Evolutionary conservation across 148 eudicot genomes (phyloP).

Genomic region (Rhododendron henanense): DNA sequence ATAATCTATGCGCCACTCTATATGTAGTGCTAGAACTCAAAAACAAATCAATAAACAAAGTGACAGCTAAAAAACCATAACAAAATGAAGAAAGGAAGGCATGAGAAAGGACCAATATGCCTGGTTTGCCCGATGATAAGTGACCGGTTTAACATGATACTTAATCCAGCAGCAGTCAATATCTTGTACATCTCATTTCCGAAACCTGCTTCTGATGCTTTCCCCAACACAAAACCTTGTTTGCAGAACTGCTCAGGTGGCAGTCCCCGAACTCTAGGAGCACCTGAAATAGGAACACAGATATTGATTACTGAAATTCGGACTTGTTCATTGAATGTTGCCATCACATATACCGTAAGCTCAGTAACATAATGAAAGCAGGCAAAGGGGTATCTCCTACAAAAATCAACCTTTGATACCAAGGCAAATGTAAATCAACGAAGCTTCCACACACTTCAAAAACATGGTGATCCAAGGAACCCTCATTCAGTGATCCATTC

Average conservation of each 20-base stretch:
- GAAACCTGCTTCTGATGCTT: conserved; percentile 89
- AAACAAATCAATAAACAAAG: not conserved
- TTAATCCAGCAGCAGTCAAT: conserved; percentile 70
- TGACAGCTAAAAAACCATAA: not conserved
- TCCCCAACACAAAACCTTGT: conserved; percentile 80
- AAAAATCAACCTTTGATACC: not conserved
- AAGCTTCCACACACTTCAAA: not conserved
- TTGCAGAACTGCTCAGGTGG: conserved; percentile 65
- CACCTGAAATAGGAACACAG: conserved; percentile 41
- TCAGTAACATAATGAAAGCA: no score
- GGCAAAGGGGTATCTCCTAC: not conserved
- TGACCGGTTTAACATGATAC: conserved; percentile 87
- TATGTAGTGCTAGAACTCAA: not conserved
- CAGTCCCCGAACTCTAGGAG: conserved; percentile 53
- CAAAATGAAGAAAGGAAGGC: conserved; percentile 37
- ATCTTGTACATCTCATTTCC: conserved; percentile 95
- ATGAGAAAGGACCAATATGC: conserved; percentile 91
- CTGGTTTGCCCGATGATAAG: conserved; percentile 93
- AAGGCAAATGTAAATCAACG: not conserved
- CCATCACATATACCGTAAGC: not conserved
- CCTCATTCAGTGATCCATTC: not conserved
- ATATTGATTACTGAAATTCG: not conserved
- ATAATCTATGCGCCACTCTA: not conserved
- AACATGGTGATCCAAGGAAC: not conserved
- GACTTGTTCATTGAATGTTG: not conserved